These are phyloP conservation scores for Scytalidium sp. DNA, from an alignment of 2,329 filamentous ascomycete species.

Conservation along the genomic window DNA sequence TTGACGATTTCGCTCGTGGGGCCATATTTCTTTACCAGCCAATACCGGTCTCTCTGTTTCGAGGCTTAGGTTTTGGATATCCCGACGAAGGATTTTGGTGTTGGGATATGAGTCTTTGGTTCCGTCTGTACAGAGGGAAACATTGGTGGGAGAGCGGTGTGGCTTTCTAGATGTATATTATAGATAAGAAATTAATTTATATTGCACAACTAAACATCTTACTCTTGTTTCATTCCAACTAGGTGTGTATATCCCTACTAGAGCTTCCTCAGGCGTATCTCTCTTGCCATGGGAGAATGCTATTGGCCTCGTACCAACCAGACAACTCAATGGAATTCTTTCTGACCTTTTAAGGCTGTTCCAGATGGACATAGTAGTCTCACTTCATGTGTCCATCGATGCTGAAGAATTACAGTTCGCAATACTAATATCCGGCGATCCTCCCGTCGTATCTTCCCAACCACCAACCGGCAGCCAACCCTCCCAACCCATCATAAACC, in stretches of 20 bases:
- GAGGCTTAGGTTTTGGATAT: slow-evolving; percentile 62
- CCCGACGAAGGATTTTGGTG: slow-evolving; percentile 64
- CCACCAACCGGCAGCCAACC: slow-evolving; percentile 5
- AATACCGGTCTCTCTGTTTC: slow-evolving; percentile 70
- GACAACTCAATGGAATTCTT: no score
- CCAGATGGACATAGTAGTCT: no score
- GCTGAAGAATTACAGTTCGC: no score
- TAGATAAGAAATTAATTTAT: no score
- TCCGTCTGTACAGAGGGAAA: slow-evolving; percentile 57
- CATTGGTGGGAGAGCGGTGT: slow-evolving; percentile 62
- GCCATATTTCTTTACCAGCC: slow-evolving; percentile 82
- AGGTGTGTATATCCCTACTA: no score
- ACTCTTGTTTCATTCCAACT: no score
- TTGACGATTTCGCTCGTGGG: slow-evolving; percentile 71
- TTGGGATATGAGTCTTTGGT: slow-evolving; percentile 48
- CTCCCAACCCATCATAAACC: slow-evolving; percentile 10
- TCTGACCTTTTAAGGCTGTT: no score
- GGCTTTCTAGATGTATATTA: slow-evolving; percentile 10
- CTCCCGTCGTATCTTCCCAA: slow-evolving; percentile 4
- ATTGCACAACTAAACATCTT: no score
- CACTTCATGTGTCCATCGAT: no score
- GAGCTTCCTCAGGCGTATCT: no score
- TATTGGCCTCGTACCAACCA: no score
- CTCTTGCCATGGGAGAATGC: no score
- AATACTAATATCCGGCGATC: neutral